Percentiles rank a stretch among this genome's conserved stretches.
These are phyloP conservation scores for Mercurialis annua DNA, from an alignment of 345 rosid species.

Conservation along the genomic window DNA sequence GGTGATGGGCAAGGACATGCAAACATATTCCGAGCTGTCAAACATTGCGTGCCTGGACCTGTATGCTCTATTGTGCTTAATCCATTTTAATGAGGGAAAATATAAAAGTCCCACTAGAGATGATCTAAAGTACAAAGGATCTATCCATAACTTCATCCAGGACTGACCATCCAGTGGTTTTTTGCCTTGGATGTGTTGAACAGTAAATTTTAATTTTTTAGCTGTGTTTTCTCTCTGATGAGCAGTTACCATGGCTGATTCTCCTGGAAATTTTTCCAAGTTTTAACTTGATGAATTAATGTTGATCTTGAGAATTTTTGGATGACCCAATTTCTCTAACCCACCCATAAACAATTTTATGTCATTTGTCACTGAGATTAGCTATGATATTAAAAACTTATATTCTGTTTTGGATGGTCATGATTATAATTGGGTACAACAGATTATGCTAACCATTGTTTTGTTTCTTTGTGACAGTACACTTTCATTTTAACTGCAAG, in stretches of 20 bases:
- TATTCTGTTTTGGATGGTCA: not conserved
- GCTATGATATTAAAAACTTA: not conserved
- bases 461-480: conserved; percentile 52
- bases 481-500: conserved; percentile 94
- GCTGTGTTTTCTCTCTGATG: not conserved
- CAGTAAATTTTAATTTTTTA: not conserved
- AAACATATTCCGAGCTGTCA: conserved; percentile 79
- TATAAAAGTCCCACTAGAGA: conserved; percentile 10
- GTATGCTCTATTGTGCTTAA: conserved; percentile 52
- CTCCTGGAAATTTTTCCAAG: not conserved
- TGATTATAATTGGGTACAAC: conserved; percentile 8
- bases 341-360: conserved; percentile 8
- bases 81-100: conserved; percentile 9
- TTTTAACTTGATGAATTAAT: conserved; percentile 15
- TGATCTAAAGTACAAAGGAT: conserved; percentile 9
- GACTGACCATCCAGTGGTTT: conserved; percentile 14
- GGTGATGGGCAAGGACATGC: conserved; percentile 90
- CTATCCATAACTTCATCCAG: not conserved
- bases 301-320: conserved; percentile 9
- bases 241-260: not conserved
- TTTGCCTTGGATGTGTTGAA: not conserved
- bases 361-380: not conserved
- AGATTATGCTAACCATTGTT: conserved; percentile 1
- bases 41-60: conserved; percentile 95
- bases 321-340: not conserved